A percentile compares a stretch with the other conserved stretches of the same genome.
These are phyloP conservation scores for Candolleomyces eurysporus DNA, from an alignment of 768 basidiomycete species.

Conservation along the genomic window DNA sequence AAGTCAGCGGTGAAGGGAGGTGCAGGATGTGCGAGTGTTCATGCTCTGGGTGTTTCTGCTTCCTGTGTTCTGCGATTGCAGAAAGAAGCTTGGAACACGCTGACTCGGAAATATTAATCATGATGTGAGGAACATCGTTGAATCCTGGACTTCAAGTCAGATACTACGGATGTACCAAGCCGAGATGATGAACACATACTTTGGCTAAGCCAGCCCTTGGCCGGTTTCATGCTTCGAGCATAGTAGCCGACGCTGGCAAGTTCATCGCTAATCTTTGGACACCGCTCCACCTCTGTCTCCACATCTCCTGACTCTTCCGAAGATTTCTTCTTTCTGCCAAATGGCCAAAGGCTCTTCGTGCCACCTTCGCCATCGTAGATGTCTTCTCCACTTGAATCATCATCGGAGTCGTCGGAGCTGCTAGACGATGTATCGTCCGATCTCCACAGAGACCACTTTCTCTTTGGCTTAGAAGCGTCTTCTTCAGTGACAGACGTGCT, in stretches of 20 bases:
- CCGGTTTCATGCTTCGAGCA: constrained; percentile 22
- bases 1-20: constrained; percentile 30
- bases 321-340: constrained; percentile 4
- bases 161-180: too few species aligned
- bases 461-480: constrained; percentile 14
- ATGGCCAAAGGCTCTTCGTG: constrained; percentile 8
- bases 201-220: too few species aligned
- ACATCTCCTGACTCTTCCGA: not conserved
- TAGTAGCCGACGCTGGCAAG: constrained; percentile 60
- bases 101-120: constrained; percentile 47
- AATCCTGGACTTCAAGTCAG: too few species aligned
- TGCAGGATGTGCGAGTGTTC: constrained; percentile 5
- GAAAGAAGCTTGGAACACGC: constrained; percentile 33
- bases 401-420: not conserved
- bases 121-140: too few species aligned
- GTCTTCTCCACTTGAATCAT: not conserved
- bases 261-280: constrained; percentile 41
- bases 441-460: constrained; percentile 4
- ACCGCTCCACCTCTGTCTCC: constrained; percentile 17
- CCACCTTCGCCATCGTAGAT: constrained; percentile 1
- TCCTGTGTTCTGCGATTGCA: not conserved
- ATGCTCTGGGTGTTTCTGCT: not conserved
- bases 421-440: constrained; percentile 5
- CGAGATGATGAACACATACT: too few species aligned
- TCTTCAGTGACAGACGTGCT: constrained; percentile 12